phyloP scores from a whole-genome alignment of 2,329 filamentous ascomycete genomes.

The Xylaria sp. region DNA sequence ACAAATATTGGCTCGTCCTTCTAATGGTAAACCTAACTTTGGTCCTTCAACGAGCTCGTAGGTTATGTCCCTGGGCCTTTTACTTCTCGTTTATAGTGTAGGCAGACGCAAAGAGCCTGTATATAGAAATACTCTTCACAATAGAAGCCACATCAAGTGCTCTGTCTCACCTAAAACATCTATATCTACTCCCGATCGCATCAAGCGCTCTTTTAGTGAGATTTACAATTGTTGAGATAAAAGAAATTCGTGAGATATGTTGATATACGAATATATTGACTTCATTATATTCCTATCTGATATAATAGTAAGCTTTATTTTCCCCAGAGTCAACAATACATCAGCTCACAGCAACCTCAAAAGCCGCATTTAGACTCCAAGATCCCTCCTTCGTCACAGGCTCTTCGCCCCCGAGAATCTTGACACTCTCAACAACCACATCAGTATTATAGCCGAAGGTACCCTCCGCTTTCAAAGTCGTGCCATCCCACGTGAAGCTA shows the following conservation, averaged over 20 bases:
- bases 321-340: neutral
- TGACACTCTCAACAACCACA: slow-evolving; percentile 39
- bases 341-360: slow-evolving; percentile 35
- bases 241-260: too few relatives aligned
- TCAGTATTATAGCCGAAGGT: slow-evolving; percentile 41
- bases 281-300: neutral
- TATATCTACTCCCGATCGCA: too few relatives aligned
- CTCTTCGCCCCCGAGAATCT: slow-evolving; percentile 35
- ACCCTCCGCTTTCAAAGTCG: slow-evolving; percentile 36
- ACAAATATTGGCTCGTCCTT: neutral
- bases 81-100: too few relatives aligned
- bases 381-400: slow-evolving; percentile 34
- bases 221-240: too few relatives aligned
- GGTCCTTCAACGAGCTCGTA: too few relatives aligned
- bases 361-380: slow-evolving; percentile 38
- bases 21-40: neutral
- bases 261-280: too few relatives aligned
- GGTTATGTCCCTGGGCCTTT: too few relatives aligned
- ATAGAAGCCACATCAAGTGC: too few relatives aligned
- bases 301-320: neutral
- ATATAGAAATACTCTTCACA: too few relatives aligned
- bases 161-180: too few relatives aligned
- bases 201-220: too few relatives aligned
- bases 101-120: too few relatives aligned
- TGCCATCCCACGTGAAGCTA: slow-evolving; percentile 41